Evolutionary conservation across 345 rosid genomes (phyloP), one percentile per base, ranked within the genome.

Genomic region (Corymbia maculata): DNA sequence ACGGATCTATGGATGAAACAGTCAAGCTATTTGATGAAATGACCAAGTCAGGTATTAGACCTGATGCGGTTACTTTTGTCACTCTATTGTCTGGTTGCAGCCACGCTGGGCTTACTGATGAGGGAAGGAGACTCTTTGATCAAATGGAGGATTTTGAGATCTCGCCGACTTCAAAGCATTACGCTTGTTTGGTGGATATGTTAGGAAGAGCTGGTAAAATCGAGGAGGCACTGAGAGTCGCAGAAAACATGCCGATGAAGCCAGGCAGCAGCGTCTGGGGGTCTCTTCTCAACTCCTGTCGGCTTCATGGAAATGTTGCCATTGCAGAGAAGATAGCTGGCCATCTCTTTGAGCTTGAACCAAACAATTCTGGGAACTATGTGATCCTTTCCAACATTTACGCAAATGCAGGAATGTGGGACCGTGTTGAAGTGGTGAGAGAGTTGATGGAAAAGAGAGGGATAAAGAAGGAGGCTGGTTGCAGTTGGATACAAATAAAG

Each of bases 231-330:
- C 93, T 91, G 91, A 87, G 90, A 57, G 89, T 95, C 91, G 91
- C 96, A 91, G 90, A 90, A 88, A 89, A 93, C 87, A 95, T 96
- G 93, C 96, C 98, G 21, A 89, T 90, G 28, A 90, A 94, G 85
- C 96, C 98, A 80, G 91, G 93, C 88, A 94, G 94, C 55, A 93
- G 96, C 75, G 91, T 96, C 80, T 97, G 98, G 99, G 99, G 99
- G 87, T 94, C 99, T 90, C 91, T 97, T 88, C 95, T 96, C 61
- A 94, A 94, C 90, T 94, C 97, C 64, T 97, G 99, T 85, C 88
- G 94, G 64, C 89, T 90, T 32, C 93, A 92, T 85, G 84, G 87
- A 17, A 92, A 91, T 80, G 89, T 91, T 52, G 79, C 22, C 30
- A 51, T 92, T 85, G 94, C 90, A 11, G 93, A 92, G 90, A 88